Conservation (phyloP, 441 rosid genomes). For the Hura crepitans region DNA sequence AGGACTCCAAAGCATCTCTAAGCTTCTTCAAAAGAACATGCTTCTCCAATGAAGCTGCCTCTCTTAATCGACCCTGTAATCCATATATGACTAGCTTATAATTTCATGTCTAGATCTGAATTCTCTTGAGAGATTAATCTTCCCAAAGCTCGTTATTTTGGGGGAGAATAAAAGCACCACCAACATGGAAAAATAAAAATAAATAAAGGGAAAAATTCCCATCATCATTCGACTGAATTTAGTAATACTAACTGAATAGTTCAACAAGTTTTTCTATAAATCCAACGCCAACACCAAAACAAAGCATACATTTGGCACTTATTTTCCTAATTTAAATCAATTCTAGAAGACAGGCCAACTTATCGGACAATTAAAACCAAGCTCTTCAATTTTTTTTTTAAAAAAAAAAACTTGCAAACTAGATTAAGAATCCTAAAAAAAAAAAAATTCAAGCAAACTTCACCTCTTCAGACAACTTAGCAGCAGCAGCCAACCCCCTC, state of each 20-base stretch:
- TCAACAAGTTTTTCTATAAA: constrained; percentile 7
- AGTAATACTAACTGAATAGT: not conserved
- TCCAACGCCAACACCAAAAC: not conserved
- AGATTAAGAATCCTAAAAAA: constrained; percentile 12
- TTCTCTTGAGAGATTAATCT: constrained; percentile 10
- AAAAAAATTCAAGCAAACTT: constrained; percentile 15
- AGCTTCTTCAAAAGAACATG: constrained; percentile 98
- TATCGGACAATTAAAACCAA: not conserved
- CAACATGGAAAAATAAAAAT: not conserved
- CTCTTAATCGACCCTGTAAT: constrained; percentile 76
- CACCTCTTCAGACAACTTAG: constrained; percentile 93
- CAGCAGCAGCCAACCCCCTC: constrained; percentile 88
- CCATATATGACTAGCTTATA: constrained; percentile 18
- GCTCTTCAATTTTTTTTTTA: not conserved
- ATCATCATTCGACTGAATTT: not conserved
- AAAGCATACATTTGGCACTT: not conserved
- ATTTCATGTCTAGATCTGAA: constrained; percentile 1
- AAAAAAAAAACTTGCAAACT: not conserved
- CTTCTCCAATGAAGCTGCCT: constrained; percentile 90
- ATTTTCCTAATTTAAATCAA: not conserved
- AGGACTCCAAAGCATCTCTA: constrained; percentile 82
- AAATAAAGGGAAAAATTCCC: not conserved
- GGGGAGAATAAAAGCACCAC: not conserved
- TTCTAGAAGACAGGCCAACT: not conserved
- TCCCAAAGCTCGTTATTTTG: constrained; percentile 6